A percentile compares a stretch with the other conserved stretches of the same genome.
Evolutionary conservation across 768 basidiomycete species (phyloP).

Genomic region (Leccinum disarticulatum): DNA sequence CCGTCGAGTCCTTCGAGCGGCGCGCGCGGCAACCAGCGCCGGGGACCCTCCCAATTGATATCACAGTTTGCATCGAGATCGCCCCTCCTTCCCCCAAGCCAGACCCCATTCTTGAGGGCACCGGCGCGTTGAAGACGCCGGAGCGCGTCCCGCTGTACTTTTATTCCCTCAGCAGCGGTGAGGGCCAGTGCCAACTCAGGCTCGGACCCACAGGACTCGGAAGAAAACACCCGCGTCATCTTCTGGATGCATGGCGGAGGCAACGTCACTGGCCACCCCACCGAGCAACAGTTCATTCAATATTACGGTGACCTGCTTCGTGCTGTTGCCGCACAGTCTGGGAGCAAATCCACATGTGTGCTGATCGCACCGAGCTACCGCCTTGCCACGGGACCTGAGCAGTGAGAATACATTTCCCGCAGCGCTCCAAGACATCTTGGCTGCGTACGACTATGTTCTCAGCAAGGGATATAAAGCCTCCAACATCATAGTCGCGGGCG

Average conservation of each 20-base stretch:
- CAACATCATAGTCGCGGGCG: conserved; percentile 24
- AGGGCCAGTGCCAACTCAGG: neutral
- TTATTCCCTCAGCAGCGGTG: conserved; percentile 5
- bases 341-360: conserved; percentile 3
- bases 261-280: conserved; percentile 21
- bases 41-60: conserved; percentile 8
- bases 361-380: conserved; percentile 26
- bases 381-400: conserved; percentile 23
- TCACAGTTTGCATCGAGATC: conserved; percentile 17
- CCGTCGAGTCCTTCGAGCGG: conserved; percentile 12
- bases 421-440: conserved; percentile 22
- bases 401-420: conserved; percentile 27
- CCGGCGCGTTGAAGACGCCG: conserved; percentile 8
- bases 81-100: conserved; percentile 12
- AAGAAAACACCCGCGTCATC: conserved; percentile 15
- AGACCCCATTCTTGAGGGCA: neutral
- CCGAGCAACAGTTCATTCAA: neutral
- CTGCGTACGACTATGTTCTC: conserved; percentile 28
- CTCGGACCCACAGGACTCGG: neutral
- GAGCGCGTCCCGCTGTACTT: conserved; percentile 25
- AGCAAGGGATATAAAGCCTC: conserved; percentile 20
- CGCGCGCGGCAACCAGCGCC: conserved; percentile 10
- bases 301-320: conserved; percentile 14
- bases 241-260: conserved; percentile 28
- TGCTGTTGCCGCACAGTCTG: conserved; percentile 1